Percentiles rank a stretch among this genome's conserved stretches.
Conservation (phyloP, 495 filamentous ascomycete genomes). For the Evansstolkia leycettana region DNA sequence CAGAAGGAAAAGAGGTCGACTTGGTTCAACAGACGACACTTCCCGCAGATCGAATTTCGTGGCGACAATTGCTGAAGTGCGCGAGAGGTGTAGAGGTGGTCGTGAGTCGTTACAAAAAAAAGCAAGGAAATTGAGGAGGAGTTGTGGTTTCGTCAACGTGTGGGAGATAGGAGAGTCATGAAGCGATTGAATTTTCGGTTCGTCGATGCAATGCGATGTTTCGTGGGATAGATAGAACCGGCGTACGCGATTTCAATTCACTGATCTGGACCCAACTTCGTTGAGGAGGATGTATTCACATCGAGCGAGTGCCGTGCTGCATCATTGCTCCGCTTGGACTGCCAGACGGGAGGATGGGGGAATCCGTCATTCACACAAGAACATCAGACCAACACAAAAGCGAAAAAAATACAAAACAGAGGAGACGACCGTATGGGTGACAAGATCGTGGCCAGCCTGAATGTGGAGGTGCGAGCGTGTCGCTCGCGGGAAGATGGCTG, state of each 20-base stretch:
- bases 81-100: slow-evolving; percentile 8
- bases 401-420: slow-evolving; percentile 14
- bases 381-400: slow-evolving; percentile 17
- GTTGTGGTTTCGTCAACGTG: slow-evolving; percentile 1
- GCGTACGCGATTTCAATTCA: slow-evolving; percentile 1
- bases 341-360: background rate
- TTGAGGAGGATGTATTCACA: slow-evolving; percentile 11
- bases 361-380: slow-evolving; percentile 3
- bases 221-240: no score
- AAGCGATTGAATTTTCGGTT: background rate
- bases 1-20: no score
- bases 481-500: slow-evolving; percentile 2
- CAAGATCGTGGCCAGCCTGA: slow-evolving; percentile 1
- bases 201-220: slow-evolving; percentile 10
- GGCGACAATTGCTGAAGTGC: no score
- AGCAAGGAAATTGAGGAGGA: slow-evolving; percentile 14
- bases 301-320: slow-evolving; percentile 11
- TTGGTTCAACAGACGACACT: no score
- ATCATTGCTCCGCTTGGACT: slow-evolving; percentile 7
- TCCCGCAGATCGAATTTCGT: no score
- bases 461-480: background rate
- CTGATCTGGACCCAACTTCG: background rate
- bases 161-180: background rate
- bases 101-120: slow-evolving; percentile 26
- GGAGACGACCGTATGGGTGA: slow-evolving; percentile 6